These are phyloP conservation scores for Brassica cretica DNA, from an alignment of 345 rosid genomes.

Conservation along the genomic window DNA sequence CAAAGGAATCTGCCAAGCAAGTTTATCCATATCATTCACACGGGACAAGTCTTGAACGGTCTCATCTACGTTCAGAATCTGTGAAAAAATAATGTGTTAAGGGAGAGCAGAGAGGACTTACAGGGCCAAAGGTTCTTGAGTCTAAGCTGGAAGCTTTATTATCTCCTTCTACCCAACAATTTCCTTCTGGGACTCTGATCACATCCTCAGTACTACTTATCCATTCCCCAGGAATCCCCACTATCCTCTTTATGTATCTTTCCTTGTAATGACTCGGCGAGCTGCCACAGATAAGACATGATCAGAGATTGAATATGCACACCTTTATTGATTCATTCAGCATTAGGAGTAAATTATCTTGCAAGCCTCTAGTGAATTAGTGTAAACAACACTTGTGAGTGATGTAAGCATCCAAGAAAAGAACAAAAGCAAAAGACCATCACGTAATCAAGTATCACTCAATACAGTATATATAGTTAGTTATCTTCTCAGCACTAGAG, in stretches of 20 bases:
- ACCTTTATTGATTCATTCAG: neutral
- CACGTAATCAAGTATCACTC: neutral
- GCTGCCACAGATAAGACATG: slow-evolving; percentile 50
- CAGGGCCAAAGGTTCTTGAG: slow-evolving; percentile 84
- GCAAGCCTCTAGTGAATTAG: neutral
- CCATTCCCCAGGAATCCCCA: slow-evolving; percentile 92
- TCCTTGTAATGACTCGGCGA: slow-evolving; percentile 67
- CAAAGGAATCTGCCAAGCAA: slow-evolving; percentile 69
- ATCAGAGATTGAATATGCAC: neutral
- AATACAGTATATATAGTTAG: neutral
- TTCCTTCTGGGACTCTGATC: slow-evolving; percentile 73
- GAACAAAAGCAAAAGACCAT: neutral
- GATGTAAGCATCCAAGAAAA: neutral
- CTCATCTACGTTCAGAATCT: neutral
- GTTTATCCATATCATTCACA: slow-evolving; percentile 12
- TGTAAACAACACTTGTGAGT: neutral
- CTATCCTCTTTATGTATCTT: slow-evolving; percentile 79
- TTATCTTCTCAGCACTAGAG: slow-evolving; percentile 6
- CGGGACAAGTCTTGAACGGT: neutral
- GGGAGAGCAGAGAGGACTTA: slow-evolving; percentile 44
- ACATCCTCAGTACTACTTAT: slow-evolving; percentile 56
- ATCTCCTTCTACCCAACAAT: slow-evolving; percentile 98
- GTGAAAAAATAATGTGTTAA: neutral
- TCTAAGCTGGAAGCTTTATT: slow-evolving; percentile 62
- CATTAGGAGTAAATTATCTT: neutral